Evolutionary conservation across 192 early-diverging fungal genomes (phyloP).

Genomic region (Entomortierella parvispora): DNA sequence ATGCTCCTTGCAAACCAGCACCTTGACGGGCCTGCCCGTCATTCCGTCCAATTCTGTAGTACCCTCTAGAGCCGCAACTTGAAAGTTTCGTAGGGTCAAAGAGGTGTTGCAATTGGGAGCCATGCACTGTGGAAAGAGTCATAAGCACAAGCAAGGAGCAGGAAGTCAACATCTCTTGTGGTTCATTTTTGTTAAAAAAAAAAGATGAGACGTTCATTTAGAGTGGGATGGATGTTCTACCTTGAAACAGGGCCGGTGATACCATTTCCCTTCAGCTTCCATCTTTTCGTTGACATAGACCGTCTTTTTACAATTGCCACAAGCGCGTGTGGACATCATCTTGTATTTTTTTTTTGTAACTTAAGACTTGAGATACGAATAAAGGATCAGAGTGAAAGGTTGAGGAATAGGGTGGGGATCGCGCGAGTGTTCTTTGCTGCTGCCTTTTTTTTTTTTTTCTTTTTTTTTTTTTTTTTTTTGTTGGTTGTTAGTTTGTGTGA

Average conservation of each 20-base stretch:
- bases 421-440: no score
- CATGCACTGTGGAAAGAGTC: slow-evolving; percentile 18
- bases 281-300: slow-evolving; percentile 49
- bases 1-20: slow-evolving; percentile 46
- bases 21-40: slow-evolving; percentile 30
- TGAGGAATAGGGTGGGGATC: no score
- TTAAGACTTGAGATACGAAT: no score
- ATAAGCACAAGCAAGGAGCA: not conserved
- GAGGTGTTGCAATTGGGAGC: slow-evolving; percentile 18
- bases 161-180: not conserved
- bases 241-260: slow-evolving; percentile 48
- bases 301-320: slow-evolving; percentile 44
- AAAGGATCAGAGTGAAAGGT: no score
- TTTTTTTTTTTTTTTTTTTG: no score
- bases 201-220: not conserved
- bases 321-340: slow-evolving; percentile 44
- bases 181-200: not conserved
- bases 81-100: slow-evolving; percentile 28
- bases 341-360: slow-evolving; percentile 1
- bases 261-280: slow-evolving; percentile 41
- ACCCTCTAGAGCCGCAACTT: slow-evolving; percentile 35
- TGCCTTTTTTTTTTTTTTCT: no score
- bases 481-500: no score
- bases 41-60: slow-evolving; percentile 8
- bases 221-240: not conserved